Conservation (phyloP, 352 stramenopile species). For the Globisporangium emineosum region DNA sequence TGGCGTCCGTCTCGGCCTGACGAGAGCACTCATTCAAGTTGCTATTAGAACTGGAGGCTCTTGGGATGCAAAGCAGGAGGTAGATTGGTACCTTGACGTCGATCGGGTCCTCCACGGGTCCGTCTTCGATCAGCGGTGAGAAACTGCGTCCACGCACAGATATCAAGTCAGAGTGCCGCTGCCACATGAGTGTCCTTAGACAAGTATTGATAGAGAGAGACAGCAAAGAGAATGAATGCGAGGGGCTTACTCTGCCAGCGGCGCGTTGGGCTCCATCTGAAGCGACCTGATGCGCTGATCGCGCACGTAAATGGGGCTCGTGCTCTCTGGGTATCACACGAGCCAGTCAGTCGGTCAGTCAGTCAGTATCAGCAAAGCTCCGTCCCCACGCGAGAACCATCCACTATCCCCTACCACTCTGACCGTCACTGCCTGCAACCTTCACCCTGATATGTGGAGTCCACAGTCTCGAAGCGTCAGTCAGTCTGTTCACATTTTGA, state of each 20-base stretch:
- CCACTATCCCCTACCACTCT: not conserved
- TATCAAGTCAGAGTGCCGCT: no score
- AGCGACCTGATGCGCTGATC: not conserved
- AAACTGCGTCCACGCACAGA: constrained; percentile 1
- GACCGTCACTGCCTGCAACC: not conserved
- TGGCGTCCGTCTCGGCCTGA: constrained; percentile 34
- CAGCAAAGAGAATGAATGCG: not conserved
- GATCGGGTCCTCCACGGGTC: not conserved
- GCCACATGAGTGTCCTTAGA: no score
- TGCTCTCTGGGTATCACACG: not conserved
- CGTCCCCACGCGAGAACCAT: not conserved
- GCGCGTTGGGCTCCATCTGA: not conserved
- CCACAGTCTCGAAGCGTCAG: no score
- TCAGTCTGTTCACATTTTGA: not conserved
- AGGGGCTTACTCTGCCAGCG: not conserved
- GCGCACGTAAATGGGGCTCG: constrained; percentile 6
- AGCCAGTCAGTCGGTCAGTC: no score
- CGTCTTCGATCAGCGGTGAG: constrained; percentile 7
- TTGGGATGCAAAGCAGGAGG: no score
- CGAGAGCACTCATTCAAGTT: no score
- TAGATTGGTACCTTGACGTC: constrained; percentile 10
- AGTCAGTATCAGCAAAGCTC: not conserved
- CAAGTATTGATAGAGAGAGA: not conserved
- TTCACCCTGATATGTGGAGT: no score
- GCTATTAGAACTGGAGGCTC: no score